Evolutionary conservation across 2,329 filamentous ascomycete species (phyloP), one percentile per base, ranked within the genome.

Genomic region (Fusarium sp.): DNA sequence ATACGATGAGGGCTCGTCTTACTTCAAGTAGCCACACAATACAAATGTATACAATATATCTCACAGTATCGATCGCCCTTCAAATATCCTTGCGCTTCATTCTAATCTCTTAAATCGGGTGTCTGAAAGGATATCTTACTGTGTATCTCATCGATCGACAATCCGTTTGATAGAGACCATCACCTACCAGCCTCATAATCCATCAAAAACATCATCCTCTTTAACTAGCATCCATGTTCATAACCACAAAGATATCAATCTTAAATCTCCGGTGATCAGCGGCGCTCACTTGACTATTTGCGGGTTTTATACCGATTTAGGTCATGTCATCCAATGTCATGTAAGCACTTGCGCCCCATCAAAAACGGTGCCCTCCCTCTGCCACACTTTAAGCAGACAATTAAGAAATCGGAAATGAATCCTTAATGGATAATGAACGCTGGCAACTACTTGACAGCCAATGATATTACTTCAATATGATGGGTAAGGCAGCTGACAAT

Each of bases 271-370:
- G 25, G 29, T 45, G 34, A 44, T 41, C 25, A 32, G 38, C 25
- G 22, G 41, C 15, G 27, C 24, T 44, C 25, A 15, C 41, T 20
- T 41, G 29, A 27, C 38, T 29, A 45, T 55, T 38, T 51, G 49
- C 62, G 64, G 56, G 56, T 47, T 67, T 58, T 30, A 58, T 55
- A n/a, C 65, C 58, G 30, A 51, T 40, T 67, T 64, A 8, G 58
- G 65, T 13, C 11, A 44, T 68, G n/a, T 13, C 53, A 45, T 64
- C 52, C 63, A 64, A 68, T 68, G 25, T 18, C 48, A 45, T 64
- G 58, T 68, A 64, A 68, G 65, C 65, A 55, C 65, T 68, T 68
- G 48, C 30, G 65, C 64, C 58, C 58, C 64, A 46, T 67, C 48
- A 52, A 54, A 52, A 57, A 58, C 46, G 49, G 34, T 65, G 43